Base-by-base conservation (phyloP, 108 stramenopile species). In the Nitzschia sp. region DNA sequence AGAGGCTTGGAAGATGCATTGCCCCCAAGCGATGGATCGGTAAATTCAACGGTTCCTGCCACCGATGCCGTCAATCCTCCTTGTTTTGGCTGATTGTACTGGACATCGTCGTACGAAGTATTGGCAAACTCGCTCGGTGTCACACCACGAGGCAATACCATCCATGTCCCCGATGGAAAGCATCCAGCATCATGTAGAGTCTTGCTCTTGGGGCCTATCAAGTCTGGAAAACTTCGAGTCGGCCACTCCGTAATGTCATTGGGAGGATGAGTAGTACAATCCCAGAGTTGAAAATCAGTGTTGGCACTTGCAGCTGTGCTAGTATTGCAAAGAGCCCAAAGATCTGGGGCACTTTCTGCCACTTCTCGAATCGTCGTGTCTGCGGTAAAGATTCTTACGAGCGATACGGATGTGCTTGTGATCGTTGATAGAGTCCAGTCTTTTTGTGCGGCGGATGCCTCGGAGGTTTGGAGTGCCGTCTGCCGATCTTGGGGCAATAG, bases 131-230 rank as follows among this genome's bases (percentile, higher is more conserved):
- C 21, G 49, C 34, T 29, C 0, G 71, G 74, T 25, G n/a, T 51
- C 17, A 46, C 53, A 23, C 66, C 69, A n/a, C n/a, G n/a, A 2
- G 75, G 83, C 45, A 89, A 61, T 1, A 82, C 61, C 1, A 75
- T 61, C 64, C 82, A 64, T 18, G 67, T 83, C 0, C 87, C 89
- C 0, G 89, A 90, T 9, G 92, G 92, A 64, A 85, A 93, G 83
- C 84, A 90, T 15, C 86, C 86, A 57, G 89, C 85, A 46, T 45
- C 55, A 6, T 85, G 85, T 18, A 93, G 59, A 1, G 92, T 93
- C 51, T 81, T 82, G 53, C 87, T 83, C 36, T 66, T 73, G 9
- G 83, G 74, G 2, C 91, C 88, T n/a, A 26, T 59, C 32, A 54
- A 19, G 6, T 81, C 77, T 11, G 76, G 56, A 42, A 71, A 79